Evolutionary conservation across 75 land plant genomes (phyloP).

Genomic region (Ceratopteris richardii): DNA sequence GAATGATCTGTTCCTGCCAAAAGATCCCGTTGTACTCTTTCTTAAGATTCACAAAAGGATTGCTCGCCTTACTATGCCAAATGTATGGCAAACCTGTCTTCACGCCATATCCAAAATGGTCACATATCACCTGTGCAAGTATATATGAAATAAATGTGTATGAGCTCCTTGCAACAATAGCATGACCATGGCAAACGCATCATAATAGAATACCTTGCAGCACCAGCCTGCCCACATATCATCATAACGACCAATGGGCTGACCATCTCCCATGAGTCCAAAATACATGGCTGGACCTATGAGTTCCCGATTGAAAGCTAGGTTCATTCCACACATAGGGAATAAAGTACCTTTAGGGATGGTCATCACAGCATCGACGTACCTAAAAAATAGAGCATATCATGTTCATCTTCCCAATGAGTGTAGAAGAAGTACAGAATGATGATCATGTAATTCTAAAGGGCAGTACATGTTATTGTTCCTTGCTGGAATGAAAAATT

Average conservation of each 20-base stretch:
- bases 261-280: conserved; percentile 53
- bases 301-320: conserved; percentile 33
- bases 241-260: conserved; percentile 44
- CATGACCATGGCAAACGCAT: background rate
- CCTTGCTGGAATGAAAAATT: too few species aligned
- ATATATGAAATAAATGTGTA: background rate
- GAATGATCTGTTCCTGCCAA: conserved; percentile 29
- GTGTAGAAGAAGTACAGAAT: too few species aligned
- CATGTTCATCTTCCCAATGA: background rate
- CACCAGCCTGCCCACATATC: conserved; percentile 57
- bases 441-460: too few species aligned
- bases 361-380: conserved; percentile 43
- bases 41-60: conserved; percentile 36
- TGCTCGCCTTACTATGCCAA: conserved; percentile 37
- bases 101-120: conserved; percentile 34
- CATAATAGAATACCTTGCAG: conserved; percentile 25
- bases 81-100: conserved; percentile 45
- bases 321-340: conserved; percentile 48
- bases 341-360: conserved; percentile 40
- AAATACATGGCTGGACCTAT: conserved; percentile 50
- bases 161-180: background rate
- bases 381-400: conserved; percentile 8
- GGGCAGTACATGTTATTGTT: too few species aligned
- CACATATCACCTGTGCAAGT: conserved; percentile 42
- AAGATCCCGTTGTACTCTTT: conserved; percentile 39